A percentile compares a stretch with the other conserved stretches of the same genome.
Conservation (phyloP, 148 eudicot species). For the Rhododendron kiyosumense region DNA sequence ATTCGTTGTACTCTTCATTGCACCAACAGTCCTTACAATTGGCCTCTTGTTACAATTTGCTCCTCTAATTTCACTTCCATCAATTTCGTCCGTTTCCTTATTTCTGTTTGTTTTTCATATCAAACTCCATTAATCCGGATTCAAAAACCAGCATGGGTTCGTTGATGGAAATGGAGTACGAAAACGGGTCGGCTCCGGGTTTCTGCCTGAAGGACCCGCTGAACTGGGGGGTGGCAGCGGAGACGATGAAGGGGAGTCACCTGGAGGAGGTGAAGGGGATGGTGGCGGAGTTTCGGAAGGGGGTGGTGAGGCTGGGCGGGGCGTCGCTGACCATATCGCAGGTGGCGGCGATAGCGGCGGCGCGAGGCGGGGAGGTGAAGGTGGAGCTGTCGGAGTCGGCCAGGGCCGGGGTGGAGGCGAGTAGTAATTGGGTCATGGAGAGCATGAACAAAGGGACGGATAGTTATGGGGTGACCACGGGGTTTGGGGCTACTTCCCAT, state of each 20-base stretch:
- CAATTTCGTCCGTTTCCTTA: not conserved
- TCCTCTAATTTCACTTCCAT: not conserved
- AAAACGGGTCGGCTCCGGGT: not conserved
- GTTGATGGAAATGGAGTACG: not conserved
- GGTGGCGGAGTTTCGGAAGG: conserved; percentile 28
- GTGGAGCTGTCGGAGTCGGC: conserved; percentile 29
- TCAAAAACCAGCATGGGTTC: not conserved
- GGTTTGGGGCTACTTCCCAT: conserved; percentile 29
- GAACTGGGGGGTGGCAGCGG: conserved; percentile 30
- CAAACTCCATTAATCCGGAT: not conserved
- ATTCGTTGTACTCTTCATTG: not conserved
- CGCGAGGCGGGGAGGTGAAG: not conserved
- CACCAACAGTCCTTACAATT: too few species aligned
- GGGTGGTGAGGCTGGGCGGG: conserved; percentile 19
- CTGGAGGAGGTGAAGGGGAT: conserved; percentile 28
- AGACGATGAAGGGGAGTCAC: conserved; percentile 28
- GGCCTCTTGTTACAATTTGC: not conserved
- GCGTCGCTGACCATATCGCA: conserved; percentile 21
- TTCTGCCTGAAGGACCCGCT: conserved; percentile 21
- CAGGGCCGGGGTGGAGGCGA: conserved; percentile 23
- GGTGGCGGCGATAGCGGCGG: conserved; percentile 22
- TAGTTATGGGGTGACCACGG: conserved; percentile 27
- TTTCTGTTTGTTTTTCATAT: not conserved
- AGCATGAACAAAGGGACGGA: conserved; percentile 28
- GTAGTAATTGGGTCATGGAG: conserved; percentile 33